These are phyloP conservation scores for Eimeria mitis DNA, from an alignment of 169 alveolate species.

Conservation along the genomic window DNA sequence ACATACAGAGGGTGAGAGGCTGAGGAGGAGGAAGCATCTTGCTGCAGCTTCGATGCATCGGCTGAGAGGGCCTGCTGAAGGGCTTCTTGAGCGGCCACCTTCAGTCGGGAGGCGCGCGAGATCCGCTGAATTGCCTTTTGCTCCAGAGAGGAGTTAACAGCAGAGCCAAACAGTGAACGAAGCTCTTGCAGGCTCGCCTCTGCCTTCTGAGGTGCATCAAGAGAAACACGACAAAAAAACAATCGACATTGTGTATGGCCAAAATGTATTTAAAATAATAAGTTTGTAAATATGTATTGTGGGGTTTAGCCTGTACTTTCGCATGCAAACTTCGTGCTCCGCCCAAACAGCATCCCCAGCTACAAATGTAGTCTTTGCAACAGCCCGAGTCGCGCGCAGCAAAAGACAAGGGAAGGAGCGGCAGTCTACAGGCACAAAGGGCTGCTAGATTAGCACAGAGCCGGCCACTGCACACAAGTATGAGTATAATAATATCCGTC, in stretches of 20 bases:
- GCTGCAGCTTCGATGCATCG: conserved; percentile 4
- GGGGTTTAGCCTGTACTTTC: no score
- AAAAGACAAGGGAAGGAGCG: not conserved
- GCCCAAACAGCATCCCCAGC: not conserved
- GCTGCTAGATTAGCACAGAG: not conserved
- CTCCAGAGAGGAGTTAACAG: conserved; percentile 45
- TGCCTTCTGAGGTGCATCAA: conserved; percentile 32
- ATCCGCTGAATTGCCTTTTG: conserved; percentile 79
- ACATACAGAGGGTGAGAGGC: conserved; percentile 34
- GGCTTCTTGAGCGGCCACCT: conserved; percentile 71
- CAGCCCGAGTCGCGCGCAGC: not conserved
- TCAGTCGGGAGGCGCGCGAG: conserved; percentile 74
- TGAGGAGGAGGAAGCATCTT: not conserved
- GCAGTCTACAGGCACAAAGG: not conserved
- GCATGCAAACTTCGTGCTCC: no score
- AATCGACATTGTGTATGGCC: no score
- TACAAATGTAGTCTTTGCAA: not conserved
- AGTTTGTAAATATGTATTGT: no score
- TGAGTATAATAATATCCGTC: not conserved
- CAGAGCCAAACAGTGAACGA: conserved; percentile 57
- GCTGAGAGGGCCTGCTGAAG: conserved; percentile 64
- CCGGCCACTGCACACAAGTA: not conserved
- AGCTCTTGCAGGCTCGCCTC: conserved; percentile 81
- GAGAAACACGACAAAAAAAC: not conserved
- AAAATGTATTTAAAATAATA: no score